phyloP scores from a whole-genome alignment of 2,329 filamentous ascomycete genomes.

The Phialemonium atrogriseum region DNA sequence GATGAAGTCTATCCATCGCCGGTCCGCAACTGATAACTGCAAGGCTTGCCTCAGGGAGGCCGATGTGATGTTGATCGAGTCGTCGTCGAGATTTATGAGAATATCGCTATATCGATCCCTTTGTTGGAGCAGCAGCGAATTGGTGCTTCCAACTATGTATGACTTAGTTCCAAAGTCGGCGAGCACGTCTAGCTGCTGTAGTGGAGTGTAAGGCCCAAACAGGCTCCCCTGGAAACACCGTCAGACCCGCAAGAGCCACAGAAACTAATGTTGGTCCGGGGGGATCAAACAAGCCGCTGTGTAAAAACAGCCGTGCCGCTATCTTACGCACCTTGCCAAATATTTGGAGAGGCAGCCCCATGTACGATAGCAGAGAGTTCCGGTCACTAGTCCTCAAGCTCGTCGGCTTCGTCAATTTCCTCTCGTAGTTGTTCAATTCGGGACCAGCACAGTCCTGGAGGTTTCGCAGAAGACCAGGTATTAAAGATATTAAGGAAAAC shows the following conservation, averaged over 20 bases:
- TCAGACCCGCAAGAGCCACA: background rate
- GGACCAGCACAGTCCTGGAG: slow-evolving; percentile 95
- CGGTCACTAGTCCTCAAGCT: slow-evolving; percentile 88
- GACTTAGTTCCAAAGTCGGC: slow-evolving; percentile 93
- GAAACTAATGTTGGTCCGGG: background rate
- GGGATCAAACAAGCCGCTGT: too few relatives aligned
- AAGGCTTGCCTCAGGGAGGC: slow-evolving; percentile 68
- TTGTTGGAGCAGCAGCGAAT: slow-evolving; percentile 86
- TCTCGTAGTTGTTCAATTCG: slow-evolving; percentile 77
- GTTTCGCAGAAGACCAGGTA: slow-evolving; percentile 83
- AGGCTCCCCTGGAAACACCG: slow-evolving; percentile 68
- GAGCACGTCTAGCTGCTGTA: slow-evolving; percentile 90
- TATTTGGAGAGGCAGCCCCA: slow-evolving; percentile 89
- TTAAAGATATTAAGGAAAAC: slow-evolving; percentile 90
- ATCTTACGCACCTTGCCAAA: slow-evolving; percentile 70
- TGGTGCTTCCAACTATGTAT: slow-evolving; percentile 95
- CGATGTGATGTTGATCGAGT: slow-evolving; percentile 76
- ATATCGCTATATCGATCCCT: slow-evolving; percentile 95
- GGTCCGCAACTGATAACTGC: slow-evolving; percentile 73
- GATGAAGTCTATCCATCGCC: slow-evolving; percentile 93
- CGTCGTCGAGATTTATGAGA: slow-evolving; percentile 89
- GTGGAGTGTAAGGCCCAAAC: slow-evolving; percentile 91
- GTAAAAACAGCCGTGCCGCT: too few relatives aligned
- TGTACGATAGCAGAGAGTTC: slow-evolving; percentile 80
- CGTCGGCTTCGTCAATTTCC: slow-evolving; percentile 66